A percentile compares a stretch with the other conserved stretches of the same genome.
These are phyloP conservation scores for Globisporangium rhizosaccharum DNA, from an alignment of 352 stramenopile genomes.

Conservation along the genomic window DNA sequence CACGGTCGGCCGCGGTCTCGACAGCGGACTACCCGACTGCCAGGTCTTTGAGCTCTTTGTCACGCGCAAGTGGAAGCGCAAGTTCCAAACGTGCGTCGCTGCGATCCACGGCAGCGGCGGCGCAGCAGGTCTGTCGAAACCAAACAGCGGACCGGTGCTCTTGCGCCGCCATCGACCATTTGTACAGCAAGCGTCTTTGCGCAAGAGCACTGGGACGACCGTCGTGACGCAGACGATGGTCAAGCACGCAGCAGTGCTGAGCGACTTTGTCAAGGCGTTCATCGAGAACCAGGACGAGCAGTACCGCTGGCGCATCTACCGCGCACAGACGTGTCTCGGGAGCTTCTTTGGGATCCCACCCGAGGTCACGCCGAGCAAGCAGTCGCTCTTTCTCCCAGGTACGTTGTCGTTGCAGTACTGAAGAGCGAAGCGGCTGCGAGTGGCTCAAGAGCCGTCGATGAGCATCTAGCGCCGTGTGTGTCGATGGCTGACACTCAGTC, in stretches of 20 bases:
- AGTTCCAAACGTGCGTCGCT: conserved; percentile 65
- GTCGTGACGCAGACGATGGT: conserved; percentile 48
- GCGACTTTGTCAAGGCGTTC: conserved; percentile 80
- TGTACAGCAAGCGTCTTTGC: background rate
- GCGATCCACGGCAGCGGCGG: conserved; percentile 22
- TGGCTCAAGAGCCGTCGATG: background rate
- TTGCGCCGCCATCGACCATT: conserved; percentile 13
- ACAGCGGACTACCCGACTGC: conserved; percentile 73
- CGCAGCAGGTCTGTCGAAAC: background rate
- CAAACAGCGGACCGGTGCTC: conserved; percentile 4
- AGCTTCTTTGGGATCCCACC: conserved; percentile 65
- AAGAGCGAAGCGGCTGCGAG: background rate
- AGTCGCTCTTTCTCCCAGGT: conserved; percentile 68
- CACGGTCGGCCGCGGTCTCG: conserved; percentile 78
- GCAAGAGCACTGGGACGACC: background rate
- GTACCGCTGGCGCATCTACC: conserved; percentile 72
- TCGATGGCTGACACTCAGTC: background rate
- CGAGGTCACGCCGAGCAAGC: conserved; percentile 60
- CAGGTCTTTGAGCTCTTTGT: conserved; percentile 93
- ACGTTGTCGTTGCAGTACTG: background rate
- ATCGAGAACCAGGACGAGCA: conserved; percentile 79
- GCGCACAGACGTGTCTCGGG: conserved; percentile 68
- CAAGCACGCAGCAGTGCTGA: conserved; percentile 42
- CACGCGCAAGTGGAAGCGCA: conserved; percentile 79
- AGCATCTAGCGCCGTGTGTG: background rate